Base-by-base conservation (phyloP, 2,329 filamentous ascomycete species). In the Paramyrothecium sp. region DNA sequence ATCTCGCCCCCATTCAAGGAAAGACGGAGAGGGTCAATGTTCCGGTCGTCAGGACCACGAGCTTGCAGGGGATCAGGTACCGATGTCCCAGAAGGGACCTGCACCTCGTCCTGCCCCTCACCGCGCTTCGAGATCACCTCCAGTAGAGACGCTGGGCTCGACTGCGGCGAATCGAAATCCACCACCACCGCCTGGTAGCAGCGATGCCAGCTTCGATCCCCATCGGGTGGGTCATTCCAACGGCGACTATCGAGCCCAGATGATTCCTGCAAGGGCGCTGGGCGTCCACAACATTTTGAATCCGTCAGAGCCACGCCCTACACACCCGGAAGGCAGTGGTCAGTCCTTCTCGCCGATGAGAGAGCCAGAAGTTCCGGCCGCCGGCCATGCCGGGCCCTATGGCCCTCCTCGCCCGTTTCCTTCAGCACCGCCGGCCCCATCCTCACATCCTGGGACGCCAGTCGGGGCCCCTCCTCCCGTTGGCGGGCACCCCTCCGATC, bases 41-140 rank as follows among this genome's bases (percentile, higher is more conserved):
- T 74, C 78, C 73, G 78, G 76, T 76, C 76, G 74, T 75, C 73
- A 73, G 73, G 78, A 75, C 75, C 74, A 75, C 70, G 75, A 74
- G 74, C 72, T 75, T 72, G 76, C 73, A 79, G 81, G 82, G 78
- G 82, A 83, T 75, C 79, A 79, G 81, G 76, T 76, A 78, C 81
- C 83, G 78, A 88, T 88, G 85, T 86, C 84, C 77, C 82, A 85
- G 78, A 81, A 79, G 77, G 80, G 78, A 68, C 73, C 79, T 79
- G 78, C 76, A 74, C 76, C 81, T 81, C 78, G 75, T 71, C 78
- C 82, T 78, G 73, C 77, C 71, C 81, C 82, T 74, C 80, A 76
- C 69, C 77, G 73, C 65, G 72, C 75, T 62, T 76, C 78, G 62
- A 75, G 71, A 65, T 80, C 78, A 56, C 75, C 79, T 60, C 65